Percentiles rank a stretch among this genome's conserved stretches.
Conservation (phyloP, 176 grass and related monocot genomes). For the Thalia dealbata region DNA sequence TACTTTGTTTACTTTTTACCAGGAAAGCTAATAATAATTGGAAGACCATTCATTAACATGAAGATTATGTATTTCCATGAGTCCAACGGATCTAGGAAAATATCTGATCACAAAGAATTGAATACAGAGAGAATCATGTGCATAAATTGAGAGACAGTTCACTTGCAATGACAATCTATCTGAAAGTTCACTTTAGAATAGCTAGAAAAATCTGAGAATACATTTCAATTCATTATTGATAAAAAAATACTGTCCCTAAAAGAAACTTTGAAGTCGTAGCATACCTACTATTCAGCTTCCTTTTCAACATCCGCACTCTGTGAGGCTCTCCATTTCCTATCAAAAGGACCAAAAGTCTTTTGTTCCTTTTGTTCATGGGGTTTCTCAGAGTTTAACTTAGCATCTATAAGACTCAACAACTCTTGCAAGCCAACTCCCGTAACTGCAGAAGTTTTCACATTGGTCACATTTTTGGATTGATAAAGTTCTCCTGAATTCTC, state of each 20-base stretch:
- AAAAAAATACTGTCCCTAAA: not conserved
- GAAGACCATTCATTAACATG: not conserved
- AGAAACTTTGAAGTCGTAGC: not conserved
- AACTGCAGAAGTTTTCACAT: constrained; percentile 75
- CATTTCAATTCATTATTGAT: not conserved
- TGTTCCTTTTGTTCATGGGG: constrained; percentile 49
- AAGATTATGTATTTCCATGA: not conserved
- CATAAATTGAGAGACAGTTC: not conserved
- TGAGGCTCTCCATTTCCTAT: constrained; percentile 83
- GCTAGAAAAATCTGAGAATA: no score
- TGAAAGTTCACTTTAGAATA: not conserved
- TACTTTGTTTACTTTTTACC: not conserved
- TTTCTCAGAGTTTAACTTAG: constrained; percentile 49
- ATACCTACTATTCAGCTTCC: constrained; percentile 47
- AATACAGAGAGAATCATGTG: not conserved
- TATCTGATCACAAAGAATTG: not conserved
- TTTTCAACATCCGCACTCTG: constrained; percentile 37
- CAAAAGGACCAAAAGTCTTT: constrained; percentile 51
- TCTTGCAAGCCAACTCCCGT: constrained; percentile 66
- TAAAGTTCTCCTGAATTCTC: constrained; percentile 20
- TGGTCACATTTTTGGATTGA: constrained; percentile 13
- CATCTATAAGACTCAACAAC: constrained; percentile 56
- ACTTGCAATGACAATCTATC: not conserved
- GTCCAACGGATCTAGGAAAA: not conserved
- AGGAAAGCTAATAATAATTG: not conserved